Base-by-base conservation (phyloP, 2,329 filamentous ascomycete species). In the Dryadomyces sulphureus region DNA sequence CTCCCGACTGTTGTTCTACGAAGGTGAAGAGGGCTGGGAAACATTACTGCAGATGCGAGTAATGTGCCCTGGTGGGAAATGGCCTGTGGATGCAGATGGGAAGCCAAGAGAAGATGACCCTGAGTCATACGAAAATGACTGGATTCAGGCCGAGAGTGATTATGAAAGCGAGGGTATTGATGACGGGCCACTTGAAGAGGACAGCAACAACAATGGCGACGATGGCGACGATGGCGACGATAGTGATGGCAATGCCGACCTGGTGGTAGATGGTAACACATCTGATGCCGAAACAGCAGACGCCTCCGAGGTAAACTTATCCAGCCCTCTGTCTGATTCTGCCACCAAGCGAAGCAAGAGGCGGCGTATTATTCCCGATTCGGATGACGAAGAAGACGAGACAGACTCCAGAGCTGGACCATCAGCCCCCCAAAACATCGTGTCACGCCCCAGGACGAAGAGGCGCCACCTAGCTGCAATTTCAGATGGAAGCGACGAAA, bases 1-100 rank as follows among this genome's bases (percentile, higher is more conserved):
- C 40, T 49, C 46, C 12, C 51, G 51, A 12, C 38, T 53, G 45
- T 38, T 53, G 20, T 21, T 41, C n/a, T 51, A 51, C 8, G 45
- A 47, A n/a, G 5, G 25, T 2, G 32, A 46, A 5, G n/a, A 38
- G 0, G 42, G 45, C 5, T 14, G 32, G 17, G 36, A 44, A 1
- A 38, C 41, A 25, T 49, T 50, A 19, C 19, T 34, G 8, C 4
- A 17, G 17, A 46, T 52, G 41, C 41, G 32, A 4, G 7, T 5
- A 1, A 9, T 30, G 12, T 49, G 47, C 22, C 30, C 41, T 7
- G 41, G 43, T 12, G 51, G 51, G 7, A 6, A 12, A 11, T 53
- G 50, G 51, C 51, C 51, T 4, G 38, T 32, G 5, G 46, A 45
- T 12, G 7, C 2, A 1, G 16, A 48, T 7, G 51, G 50, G 16